phyloP scores from a whole-genome alignment of 208 protist species.

The Porcisia deanei region DNA sequence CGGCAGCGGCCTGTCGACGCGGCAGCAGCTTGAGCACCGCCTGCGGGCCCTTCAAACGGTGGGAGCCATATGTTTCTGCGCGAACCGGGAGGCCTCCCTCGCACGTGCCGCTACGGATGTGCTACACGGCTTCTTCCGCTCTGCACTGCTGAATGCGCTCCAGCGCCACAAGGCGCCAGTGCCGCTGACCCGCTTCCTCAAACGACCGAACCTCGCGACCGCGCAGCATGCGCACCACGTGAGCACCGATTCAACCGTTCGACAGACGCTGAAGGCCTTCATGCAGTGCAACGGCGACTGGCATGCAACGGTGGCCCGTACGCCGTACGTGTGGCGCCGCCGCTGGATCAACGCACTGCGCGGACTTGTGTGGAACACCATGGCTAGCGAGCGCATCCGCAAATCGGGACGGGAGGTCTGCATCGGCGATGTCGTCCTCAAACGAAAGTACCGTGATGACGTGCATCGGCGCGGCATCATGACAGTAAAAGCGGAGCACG shows the following conservation, averaged over 20 bases:
- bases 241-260: constrained; percentile 66
- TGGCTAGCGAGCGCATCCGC: constrained; percentile 73
- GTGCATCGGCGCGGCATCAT: constrained; percentile 53
- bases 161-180: constrained; percentile 59
- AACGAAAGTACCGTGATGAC: constrained; percentile 56
- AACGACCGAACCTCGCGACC: constrained; percentile 60
- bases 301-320: constrained; percentile 48
- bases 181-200: constrained; percentile 66
- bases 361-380: constrained; percentile 76
- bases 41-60: constrained; percentile 62
- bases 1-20: constrained; percentile 5
- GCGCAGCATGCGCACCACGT: constrained; percentile 61
- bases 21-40: constrained; percentile 61
- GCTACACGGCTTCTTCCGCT: constrained; percentile 82
- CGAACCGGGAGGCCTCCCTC: constrained; percentile 72
- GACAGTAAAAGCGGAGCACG: constrained; percentile 80
- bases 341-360: constrained; percentile 84
- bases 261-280: constrained; percentile 68
- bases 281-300: constrained; percentile 70
- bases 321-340: constrained; percentile 76
- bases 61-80: constrained; percentile 82
- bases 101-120: constrained; percentile 81
- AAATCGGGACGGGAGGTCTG: constrained; percentile 38
- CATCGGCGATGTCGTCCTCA: constrained; percentile 76
- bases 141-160: constrained; percentile 77